Base-by-base conservation (phyloP, 352 stramenopile species). In the Thalassiosira livingstoniorum region DNA sequence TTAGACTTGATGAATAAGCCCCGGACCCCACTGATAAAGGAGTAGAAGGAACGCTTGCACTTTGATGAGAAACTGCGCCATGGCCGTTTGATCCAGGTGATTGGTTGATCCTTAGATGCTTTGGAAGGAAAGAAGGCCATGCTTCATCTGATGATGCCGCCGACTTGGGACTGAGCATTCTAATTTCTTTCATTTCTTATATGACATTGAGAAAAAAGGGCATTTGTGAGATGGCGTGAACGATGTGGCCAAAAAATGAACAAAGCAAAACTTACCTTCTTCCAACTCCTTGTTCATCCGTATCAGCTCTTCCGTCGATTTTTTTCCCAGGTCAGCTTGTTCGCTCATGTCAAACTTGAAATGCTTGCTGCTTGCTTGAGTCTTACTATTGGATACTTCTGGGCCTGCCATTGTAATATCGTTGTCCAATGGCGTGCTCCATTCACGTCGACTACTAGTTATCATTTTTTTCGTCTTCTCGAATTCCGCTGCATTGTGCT, bases 261-360 rank as follows among this genome's bases (percentile, higher is more conserved):
- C 29, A 10, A 3, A 31, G 3, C 13, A 67, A 29, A 51, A 51
- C 47, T 75, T 25, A 75, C 66, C 78, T 66, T 80, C 47, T 72
- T 85, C 78, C 29, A 85, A 58, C 32, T 85, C 45, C 29, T 58
- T 21, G 69, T 86, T 86, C 45, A 68, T 72, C 60, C 57, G 55
- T 47, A 86, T 74, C 45, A 86, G 65, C 25, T 81, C 47, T 73
- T 78, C 35, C 31, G 60, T 74, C 39, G 55, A 61, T n/a, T 23
- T 58, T 45, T 57, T 34, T 61, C 29, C 53, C 21, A 18, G 31
- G 0, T 53, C 35, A 31, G 45, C 21, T 13, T 54, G 37, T n/a
- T 31, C 23, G 27, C 34, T 27, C 13, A 61, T 51, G 29, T 82
- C 63, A 64, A 82, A 70, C 39, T 39, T 82, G 45, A 75, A 70